Evolutionary conservation across 306 rosid species (phyloP), one percentile per base, ranked within the genome.

Genomic region (Acacia crassicarpa): DNA sequence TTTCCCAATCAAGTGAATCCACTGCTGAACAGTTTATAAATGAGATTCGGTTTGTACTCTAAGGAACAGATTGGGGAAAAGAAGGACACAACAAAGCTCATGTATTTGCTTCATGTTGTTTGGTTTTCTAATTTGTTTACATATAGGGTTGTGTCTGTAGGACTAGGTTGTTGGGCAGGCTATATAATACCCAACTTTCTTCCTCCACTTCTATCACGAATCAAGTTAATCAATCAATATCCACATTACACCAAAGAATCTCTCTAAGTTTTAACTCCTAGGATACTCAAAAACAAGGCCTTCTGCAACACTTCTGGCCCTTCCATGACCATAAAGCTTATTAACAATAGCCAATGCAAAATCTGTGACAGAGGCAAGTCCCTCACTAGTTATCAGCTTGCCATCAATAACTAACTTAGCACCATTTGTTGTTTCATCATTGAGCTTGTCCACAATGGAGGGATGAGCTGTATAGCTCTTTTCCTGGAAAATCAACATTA

Each of bases 241-340:
- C 14, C 33, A 3, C 33, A 23, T 13, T 13, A 62, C 15, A 40
- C 49, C 17, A 41, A 22, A 12, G 19, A 75, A 45, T 56, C 75
- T 63, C 65, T 66, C 72, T 33, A 72, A 16, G 58, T 15, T 51
- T 51, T 16, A 89, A 80, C 78, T 87, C 82, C 74, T 86, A 19
- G 90, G 97, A 89, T 90, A 89, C 76, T 93, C 90, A 48, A 89
- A 89, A 84, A 93, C 96, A 78, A 95, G 93, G 81, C 97, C 99
- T 85, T 91, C 97, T 67, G 99, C 98, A 41, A 95, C 96, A 85
- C 99, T 93, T 91, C 94, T 93, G 27, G 97, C 98, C 82, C 99
- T 93, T 20, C 88, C 96, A 84, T 87, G 85, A 53, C 97, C 98
- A 81, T 89, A 91, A 46, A 93, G 89, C 87, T 95, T 93, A 80